Base-by-base conservation (phyloP, 2,329 filamentous ascomycete genomes). In the Camillea tinctor region DNA sequence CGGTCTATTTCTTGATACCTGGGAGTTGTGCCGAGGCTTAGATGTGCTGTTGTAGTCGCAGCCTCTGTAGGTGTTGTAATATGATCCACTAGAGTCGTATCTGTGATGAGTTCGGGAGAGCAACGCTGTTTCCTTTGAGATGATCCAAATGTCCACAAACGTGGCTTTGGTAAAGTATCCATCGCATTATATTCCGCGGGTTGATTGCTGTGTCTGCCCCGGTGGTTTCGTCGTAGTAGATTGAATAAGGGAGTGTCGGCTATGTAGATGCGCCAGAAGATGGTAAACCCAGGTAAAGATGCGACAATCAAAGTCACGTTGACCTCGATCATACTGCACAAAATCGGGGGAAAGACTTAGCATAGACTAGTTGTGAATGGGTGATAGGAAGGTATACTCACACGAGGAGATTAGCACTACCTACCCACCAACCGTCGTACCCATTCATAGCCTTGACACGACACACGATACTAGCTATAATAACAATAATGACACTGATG, bases 401-500 rank as follows among this genome's bases (percentile, higher is more conserved):
- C 26, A 11, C 13, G 6, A 30, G 26, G 26, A 30, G 26, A 30
- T 30, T 30, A 9, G 26, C 2, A 30, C 26, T 30, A 11, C 26
- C 26, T 30, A 30, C 13, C 26, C 26, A 30, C 26, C 26, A 30
- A 9, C 13, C 26, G 26, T 9, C 13, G 26, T 30, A 11, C 26
- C 13, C 26, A 9, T 30, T 9, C 8, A 30, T 7, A 11, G 13
- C 13, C 26, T 30, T 30, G 26, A 30, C 6, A 30, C 26, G 26
- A 30, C 26, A 30, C 7, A 30, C 7, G 26, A 30, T 7, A 9
- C 26, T 30, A 30, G 26, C 26, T 30, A 2, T 11, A 30, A 11
- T 11, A 21, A 48, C 57, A 8, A 19, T 53, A 20, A 59, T 49
- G 52, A 52, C 57, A 20, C 57, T 59, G 24, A 7, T 30, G 4